Evolutionary conservation across 345 rosid species (phyloP).

Genomic region (Abelmoschus esculentus): DNA sequence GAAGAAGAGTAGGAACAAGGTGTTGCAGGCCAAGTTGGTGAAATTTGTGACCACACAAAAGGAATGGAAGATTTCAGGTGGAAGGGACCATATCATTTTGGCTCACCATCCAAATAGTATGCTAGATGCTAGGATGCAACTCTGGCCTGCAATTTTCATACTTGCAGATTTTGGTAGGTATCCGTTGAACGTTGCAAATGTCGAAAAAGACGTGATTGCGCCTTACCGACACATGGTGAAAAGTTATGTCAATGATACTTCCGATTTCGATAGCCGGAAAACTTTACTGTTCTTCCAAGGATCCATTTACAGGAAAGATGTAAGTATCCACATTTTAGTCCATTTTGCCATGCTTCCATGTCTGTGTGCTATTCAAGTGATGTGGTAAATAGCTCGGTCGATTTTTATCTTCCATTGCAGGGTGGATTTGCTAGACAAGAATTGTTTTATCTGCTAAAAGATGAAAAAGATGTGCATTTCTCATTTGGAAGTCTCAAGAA

Average conservation of each 20-base stretch:
- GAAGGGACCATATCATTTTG: conserved; percentile 63
- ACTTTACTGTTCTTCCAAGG: conserved; percentile 91
- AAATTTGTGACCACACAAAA: conserved; percentile 40
- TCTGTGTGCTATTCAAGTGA: neutral
- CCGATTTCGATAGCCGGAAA: conserved; percentile 60
- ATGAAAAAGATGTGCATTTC: conserved; percentile 82
- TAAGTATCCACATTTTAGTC: conserved; percentile 30
- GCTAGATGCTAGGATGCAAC: conserved; percentile 64
- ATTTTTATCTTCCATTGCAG: conserved; percentile 26
- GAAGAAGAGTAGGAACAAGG: conserved; percentile 53
- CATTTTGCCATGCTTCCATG: neutral
- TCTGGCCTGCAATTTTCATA: conserved; percentile 75
- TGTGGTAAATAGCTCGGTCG: neutral
- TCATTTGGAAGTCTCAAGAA: conserved; percentile 68
- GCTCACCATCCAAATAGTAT: conserved; percentile 98
- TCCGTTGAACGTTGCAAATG: conserved; percentile 68
- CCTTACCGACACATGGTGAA: conserved; percentile 82
- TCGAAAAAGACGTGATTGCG: conserved; percentile 81
- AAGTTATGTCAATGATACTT: conserved; percentile 50
- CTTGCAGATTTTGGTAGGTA: conserved; percentile 92
- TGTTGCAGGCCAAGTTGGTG: conserved; percentile 65
- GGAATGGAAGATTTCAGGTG: conserved; percentile 81
- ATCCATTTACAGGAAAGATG: conserved; percentile 93
- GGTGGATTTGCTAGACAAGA: conserved; percentile 86
- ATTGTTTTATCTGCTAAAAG: conserved; percentile 59